Conservation (phyloP, 75 land plant genomes). For the Selaginella tamariscina region DNA sequence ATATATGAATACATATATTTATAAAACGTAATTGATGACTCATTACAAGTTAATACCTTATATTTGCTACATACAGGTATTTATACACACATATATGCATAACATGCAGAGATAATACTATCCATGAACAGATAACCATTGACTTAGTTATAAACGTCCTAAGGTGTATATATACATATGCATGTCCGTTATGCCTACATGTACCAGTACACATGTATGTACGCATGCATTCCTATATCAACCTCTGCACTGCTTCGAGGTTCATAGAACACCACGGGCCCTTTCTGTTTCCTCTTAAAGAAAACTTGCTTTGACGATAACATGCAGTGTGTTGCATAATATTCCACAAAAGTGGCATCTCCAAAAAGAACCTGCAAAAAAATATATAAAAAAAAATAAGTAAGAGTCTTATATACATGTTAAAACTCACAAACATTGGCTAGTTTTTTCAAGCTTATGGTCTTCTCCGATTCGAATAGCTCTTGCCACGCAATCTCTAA, state of each 20-base stretch:
- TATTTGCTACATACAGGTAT: too few species aligned
- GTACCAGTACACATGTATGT: neutral
- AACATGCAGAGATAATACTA: neutral
- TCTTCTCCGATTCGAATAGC: constrained; percentile 47
- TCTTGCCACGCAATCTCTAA: constrained; percentile 91
- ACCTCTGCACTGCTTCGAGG: constrained; percentile 74
- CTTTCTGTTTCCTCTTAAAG: constrained; percentile 50
- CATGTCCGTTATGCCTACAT: neutral
- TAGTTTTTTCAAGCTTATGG: constrained; percentile 56
- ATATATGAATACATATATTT: too few species aligned
- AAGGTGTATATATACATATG: neutral
- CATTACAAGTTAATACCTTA: too few species aligned
- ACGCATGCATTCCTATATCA: constrained; percentile 3
- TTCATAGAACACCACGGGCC: constrained; percentile 43
- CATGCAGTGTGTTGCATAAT: constrained; percentile 83
- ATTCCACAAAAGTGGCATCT: constrained; percentile 48
- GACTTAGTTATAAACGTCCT: neutral
- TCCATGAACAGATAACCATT: neutral
- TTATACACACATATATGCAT: neutral
- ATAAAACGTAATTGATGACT: too few species aligned
- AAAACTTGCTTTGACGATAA: constrained; percentile 71
- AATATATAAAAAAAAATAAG: neutral
- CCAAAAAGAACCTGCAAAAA: constrained; percentile 65
- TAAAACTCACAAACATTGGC: constrained; percentile 44
- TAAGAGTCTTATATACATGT: constrained; percentile 2